These are phyloP conservation scores for Ilyonectria sp. DNA, from an alignment of 2,329 filamentous ascomycete genomes.

Conservation along the genomic window DNA sequence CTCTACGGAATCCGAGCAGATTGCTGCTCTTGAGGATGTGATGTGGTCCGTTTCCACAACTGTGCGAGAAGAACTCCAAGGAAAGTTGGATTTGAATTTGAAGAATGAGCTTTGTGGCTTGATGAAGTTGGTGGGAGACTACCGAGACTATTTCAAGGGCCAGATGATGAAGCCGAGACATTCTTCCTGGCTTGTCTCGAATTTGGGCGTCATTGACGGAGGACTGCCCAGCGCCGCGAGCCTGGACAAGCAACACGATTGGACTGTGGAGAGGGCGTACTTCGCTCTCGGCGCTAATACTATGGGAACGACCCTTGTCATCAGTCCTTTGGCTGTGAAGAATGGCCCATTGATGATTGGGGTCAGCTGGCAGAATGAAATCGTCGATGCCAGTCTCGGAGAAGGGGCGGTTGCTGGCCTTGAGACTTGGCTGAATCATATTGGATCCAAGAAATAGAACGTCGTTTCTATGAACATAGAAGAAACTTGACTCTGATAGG, in stretches of 20 bases:
- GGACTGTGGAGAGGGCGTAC: slow-evolving; percentile 37
- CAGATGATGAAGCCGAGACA: slow-evolving; percentile 37
- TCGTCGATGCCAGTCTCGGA: slow-evolving; percentile 19
- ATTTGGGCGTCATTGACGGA: slow-evolving; percentile 46
- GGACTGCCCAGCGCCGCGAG: neutral
- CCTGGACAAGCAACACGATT: slow-evolving; percentile 5
- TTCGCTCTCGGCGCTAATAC: slow-evolving; percentile 34
- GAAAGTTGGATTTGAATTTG: slow-evolving; percentile 37
- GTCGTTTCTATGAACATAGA: too few species aligned
- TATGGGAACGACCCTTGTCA: slow-evolving; percentile 20
- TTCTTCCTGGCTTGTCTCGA: slow-evolving; percentile 38
- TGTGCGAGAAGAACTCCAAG: slow-evolving; percentile 33
- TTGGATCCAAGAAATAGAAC: neutral
- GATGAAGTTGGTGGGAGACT: slow-evolving; percentile 42
- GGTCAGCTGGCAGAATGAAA: slow-evolving; percentile 32
- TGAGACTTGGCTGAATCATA: slow-evolving; percentile 20
- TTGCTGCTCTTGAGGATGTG: slow-evolving; percentile 27
- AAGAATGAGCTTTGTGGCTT: slow-evolving; percentile 41
- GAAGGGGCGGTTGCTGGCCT: slow-evolving; percentile 21
- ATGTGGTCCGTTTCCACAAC: slow-evolving; percentile 43
- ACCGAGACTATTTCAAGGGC: slow-evolving; percentile 28
- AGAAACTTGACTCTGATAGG: too few species aligned
- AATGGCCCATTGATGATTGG: slow-evolving; percentile 30
- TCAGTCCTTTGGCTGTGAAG: slow-evolving; percentile 33
- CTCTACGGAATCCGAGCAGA: neutral